These are phyloP conservation scores for Pinus taeda DNA, from an alignment of 75 land plant genomes.

Conservation along the genomic window DNA sequence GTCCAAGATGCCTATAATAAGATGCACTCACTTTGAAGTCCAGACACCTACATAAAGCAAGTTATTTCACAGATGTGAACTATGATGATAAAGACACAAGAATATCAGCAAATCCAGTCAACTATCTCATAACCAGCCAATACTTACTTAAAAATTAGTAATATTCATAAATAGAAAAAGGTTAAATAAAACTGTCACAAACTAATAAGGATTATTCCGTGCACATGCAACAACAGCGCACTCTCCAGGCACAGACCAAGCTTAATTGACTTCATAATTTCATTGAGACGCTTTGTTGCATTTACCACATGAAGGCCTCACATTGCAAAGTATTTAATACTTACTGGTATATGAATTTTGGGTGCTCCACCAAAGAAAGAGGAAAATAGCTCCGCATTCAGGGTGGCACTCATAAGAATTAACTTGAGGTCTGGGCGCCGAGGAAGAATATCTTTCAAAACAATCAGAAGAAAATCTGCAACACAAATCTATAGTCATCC, in stretches of 20 bases:
- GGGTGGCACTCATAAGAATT: slow-evolving; percentile 55
- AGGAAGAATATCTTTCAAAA: slow-evolving; percentile 45
- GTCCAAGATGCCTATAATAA: not conserved
- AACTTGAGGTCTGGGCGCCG: slow-evolving; percentile 52
- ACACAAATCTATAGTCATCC: not conserved
- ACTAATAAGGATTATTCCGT: too few relatives aligned
- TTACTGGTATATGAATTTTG: slow-evolving; percentile 40
- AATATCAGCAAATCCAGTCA: not conserved
- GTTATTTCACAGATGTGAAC: not conserved
- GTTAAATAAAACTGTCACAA: too few relatives aligned
- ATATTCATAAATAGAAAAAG: too few relatives aligned
- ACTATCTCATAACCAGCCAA: too few relatives aligned
- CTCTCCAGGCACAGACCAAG: too few relatives aligned
- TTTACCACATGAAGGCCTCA: too few relatives aligned
- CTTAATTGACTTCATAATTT: too few relatives aligned
- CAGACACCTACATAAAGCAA: too few relatives aligned
- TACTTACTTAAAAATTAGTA: too few relatives aligned
- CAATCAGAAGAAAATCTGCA: slow-evolving; percentile 48
- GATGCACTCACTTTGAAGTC: not conserved
- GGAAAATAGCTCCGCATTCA: slow-evolving; percentile 55
- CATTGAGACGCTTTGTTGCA: too few relatives aligned
- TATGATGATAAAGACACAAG: not conserved
- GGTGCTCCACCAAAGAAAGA: slow-evolving; percentile 42
- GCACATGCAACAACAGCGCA: too few relatives aligned
- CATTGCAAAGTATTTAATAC: not conserved